Evolutionary conservation across 1,284 basidiomycete genomes (phyloP).

Genomic region (Puccinia hordei): DNA sequence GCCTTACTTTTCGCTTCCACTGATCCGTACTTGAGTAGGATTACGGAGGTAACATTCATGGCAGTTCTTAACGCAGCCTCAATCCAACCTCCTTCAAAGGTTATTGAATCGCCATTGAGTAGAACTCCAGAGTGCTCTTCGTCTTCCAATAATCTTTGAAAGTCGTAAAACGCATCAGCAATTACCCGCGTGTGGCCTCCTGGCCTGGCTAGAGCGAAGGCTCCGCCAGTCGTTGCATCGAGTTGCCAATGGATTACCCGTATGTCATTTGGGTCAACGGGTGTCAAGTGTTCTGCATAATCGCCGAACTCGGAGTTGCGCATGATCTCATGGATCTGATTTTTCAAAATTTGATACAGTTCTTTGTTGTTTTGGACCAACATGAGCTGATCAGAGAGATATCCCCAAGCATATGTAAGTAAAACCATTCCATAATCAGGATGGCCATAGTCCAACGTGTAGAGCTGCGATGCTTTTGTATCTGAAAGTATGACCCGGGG

Average conservation of each 20-base stretch:
- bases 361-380: not conserved
- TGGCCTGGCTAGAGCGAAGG: constrained; percentile 12
- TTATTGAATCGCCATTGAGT: too few relatives aligned
- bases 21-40: too few relatives aligned
- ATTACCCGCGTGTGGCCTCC: not conserved
- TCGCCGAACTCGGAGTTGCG: constrained; percentile 11
- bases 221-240: not conserved
- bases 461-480: constrained; percentile 21
- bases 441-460: constrained; percentile 26
- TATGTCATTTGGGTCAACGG: constrained; percentile 10
- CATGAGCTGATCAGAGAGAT: constrained; percentile 20
- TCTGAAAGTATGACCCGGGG: constrained; percentile 24
- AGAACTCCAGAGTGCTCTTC: too few relatives aligned
- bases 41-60: too few relatives aligned
- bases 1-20: too few relatives aligned
- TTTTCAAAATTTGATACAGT: not conserved
- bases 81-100: too few relatives aligned
- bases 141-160: not conserved
- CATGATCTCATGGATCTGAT: constrained; percentile 24
- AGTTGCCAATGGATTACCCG: constrained; percentile 17
- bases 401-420: constrained; percentile 16
- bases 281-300: constrained; percentile 10
- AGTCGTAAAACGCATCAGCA: constrained; percentile 21
- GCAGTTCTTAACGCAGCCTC: too few relatives aligned
- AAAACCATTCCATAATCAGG: constrained; percentile 21